A percentile compares a stretch with the other conserved stretches of the same genome.
Evolutionary conservation across 2,329 filamentous ascomycete genomes (phyloP).

Genomic region (Colletotrichum lentis): DNA sequence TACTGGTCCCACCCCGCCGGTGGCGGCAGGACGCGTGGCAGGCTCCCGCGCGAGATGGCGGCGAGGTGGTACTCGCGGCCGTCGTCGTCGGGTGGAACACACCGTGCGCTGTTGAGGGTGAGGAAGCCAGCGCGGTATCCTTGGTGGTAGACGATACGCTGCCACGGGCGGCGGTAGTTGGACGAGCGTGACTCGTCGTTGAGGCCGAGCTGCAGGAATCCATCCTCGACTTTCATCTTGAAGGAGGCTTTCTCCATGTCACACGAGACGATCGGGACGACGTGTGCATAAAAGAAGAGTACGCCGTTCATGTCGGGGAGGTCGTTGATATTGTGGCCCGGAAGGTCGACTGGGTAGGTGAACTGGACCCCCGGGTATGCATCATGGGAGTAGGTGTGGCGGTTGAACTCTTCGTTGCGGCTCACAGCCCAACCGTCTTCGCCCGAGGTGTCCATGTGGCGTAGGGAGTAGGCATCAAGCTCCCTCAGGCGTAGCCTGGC

Average conservation of each 20-base stretch:
- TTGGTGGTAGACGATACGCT: not conserved
- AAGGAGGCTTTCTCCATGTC: not conserved
- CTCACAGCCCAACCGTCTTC: not conserved
- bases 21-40: not conserved
- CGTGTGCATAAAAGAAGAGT: not conserved
- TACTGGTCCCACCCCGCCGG: not conserved
- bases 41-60: not conserved
- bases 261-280: not conserved
- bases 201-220: not conserved
- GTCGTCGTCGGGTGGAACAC: not conserved
- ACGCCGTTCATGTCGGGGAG: not conserved
- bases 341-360: not conserved
- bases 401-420: not conserved
- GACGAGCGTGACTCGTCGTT: not conserved
- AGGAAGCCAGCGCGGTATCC: not conserved
- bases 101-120: not conserved
- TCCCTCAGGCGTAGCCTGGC: not conserved
- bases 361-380: not conserved
- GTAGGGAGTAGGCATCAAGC: not conserved
- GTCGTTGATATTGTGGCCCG: not conserved
- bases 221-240: not conserved
- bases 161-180: not conserved
- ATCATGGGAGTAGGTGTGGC: not conserved
- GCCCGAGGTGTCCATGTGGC: not conserved
- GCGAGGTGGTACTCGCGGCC: not conserved